Evolutionary conservation across 352 stramenopile species (phyloP).

Genomic region (Globisporangium heterothallicum): DNA sequence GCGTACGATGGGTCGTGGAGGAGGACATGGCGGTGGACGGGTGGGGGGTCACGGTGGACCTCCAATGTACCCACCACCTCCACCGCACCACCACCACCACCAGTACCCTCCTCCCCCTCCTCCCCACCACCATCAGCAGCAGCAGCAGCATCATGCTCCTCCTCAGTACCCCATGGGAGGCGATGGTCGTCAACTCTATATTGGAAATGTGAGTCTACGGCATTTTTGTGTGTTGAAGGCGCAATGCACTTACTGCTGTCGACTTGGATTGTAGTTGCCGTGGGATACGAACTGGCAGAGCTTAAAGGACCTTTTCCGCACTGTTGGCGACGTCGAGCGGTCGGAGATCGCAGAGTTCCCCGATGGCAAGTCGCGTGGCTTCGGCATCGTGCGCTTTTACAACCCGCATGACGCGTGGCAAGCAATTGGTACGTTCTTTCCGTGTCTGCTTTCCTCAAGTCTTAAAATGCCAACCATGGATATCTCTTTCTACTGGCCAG

Average conservation of each 20-base stretch:
- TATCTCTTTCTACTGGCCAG: slow-evolving; percentile 17
- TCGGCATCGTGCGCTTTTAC: slow-evolving; percentile 64
- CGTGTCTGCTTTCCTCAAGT: no score
- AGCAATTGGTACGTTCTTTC: slow-evolving; percentile 50
- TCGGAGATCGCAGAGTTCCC: slow-evolving; percentile 48
- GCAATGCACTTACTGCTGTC: slow-evolving; percentile 1
- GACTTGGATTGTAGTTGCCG: slow-evolving; percentile 38
- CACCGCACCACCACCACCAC: slow-evolving; percentile 3
- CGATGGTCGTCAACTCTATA: slow-evolving; percentile 52
- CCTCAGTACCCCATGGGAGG: slow-evolving; percentile 7
- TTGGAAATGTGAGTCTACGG: slow-evolving; percentile 59
- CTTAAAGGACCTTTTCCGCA: slow-evolving; percentile 62
- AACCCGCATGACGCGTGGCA: slow-evolving; percentile 36
- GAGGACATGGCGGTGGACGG: neutral
- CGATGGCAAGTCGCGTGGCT: slow-evolving; percentile 62
- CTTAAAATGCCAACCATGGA: slow-evolving; percentile 6
- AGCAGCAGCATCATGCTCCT: neutral
- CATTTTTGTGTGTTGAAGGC: neutral
- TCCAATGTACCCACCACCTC: neutral
- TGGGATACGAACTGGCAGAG: slow-evolving; percentile 66
- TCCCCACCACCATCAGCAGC: neutral
- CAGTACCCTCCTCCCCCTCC: neutral
- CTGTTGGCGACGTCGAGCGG: slow-evolving; percentile 62
- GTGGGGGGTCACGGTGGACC: neutral
- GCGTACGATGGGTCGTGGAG: slow-evolving; percentile 11